phyloP scores from a whole-genome alignment of 768 basidiomycete species.

The Symmetrospora coprosmae region DNA sequence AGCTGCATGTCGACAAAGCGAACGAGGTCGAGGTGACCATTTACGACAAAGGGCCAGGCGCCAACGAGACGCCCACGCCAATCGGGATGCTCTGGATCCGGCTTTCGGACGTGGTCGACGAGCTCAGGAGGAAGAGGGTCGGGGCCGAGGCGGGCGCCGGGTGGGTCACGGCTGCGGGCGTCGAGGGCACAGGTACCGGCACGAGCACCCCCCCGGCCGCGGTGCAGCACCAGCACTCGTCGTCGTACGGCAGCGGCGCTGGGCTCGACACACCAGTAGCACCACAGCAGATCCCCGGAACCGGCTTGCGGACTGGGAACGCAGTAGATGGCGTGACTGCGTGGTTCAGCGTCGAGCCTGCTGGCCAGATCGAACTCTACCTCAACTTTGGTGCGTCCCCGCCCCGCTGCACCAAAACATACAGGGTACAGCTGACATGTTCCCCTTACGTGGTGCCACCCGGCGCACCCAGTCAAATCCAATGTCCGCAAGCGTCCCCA shows the following conservation, averaged over 20 bases:
- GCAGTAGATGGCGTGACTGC: slow-evolving; percentile 71
- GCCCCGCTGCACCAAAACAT: not conserved
- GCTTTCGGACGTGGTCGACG: slow-evolving; percentile 85
- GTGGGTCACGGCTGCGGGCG: slow-evolving; percentile 83
- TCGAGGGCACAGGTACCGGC: slow-evolving; percentile 43
- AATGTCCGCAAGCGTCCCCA: slow-evolving; percentile 91
- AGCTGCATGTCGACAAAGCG: slow-evolving; percentile 90
- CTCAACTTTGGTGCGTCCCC: slow-evolving; percentile 72
- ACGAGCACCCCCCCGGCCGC: not conserved
- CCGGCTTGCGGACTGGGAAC: not conserved
- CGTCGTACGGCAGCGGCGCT: slow-evolving; percentile 39
- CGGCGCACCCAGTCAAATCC: slow-evolving; percentile 65
- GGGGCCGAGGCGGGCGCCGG: slow-evolving; percentile 67
- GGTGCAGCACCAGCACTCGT: slow-evolving; percentile 29
- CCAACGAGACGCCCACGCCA: slow-evolving; percentile 64
- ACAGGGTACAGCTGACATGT: not conserved
- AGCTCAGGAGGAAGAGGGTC: slow-evolving; percentile 79
- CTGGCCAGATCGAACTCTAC: slow-evolving; percentile 74
- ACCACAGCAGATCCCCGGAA: not conserved
- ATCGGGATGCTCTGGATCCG: slow-evolving; percentile 91
- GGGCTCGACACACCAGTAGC: not conserved
- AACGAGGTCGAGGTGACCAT: slow-evolving; percentile 95
- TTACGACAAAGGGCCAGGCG: slow-evolving; percentile 66
- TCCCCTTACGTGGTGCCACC: too few relatives aligned
- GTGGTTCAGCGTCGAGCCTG: slow-evolving; percentile 95